Evolutionary conservation across 2,329 filamentous ascomycete genomes (phyloP), one percentile per base, ranked within the genome.

Genomic region (Fusarium incarnatum): DNA sequence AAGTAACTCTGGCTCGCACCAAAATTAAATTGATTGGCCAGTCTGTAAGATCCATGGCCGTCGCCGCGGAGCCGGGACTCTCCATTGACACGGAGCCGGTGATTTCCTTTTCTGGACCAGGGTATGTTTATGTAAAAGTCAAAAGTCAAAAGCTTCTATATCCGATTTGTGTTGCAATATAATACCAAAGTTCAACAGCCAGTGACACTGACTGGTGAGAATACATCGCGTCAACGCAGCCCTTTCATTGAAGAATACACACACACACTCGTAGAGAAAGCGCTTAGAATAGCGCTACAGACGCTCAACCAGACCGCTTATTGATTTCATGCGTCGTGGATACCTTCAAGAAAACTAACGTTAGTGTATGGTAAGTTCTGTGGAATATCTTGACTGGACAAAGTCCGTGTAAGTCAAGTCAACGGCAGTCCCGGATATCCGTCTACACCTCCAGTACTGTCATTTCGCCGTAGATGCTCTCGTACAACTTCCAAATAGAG

Each of bases 281-380:
- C 55, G 67, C 66, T 70, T 69, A 69, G 55, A 40, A 70, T 48
- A 52, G 67, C 66, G 60, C 66, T 62, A 56, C 23, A 27, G 32
- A 27, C 41, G 42, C 53, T 55, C 28, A 53, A 48, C n/a, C 44
- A 64, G 45, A 52, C 65, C 52, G 40, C 60, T 27, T 32, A 18
- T 50, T 50, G 37, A 57, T 34, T 34, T 46, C 28, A 57, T 49
- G 37, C n/a, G n/a, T 47, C 60, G 52, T 64, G 40, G 32, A 52
- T 32, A 30, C 12, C 18, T 18, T 60, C 34, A 23, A 44, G 22
- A 23, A 23, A 40, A 27, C 34, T 12, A 22, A n/a, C 27, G 23
- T 34, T 50, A 46, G 56, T 67, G 46, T 60, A 28, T 15, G 13
- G 42, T 60, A 25, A 30, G 12, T 30, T 30, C 28, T 28, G n/a